Base-by-base conservation (phyloP, 2,329 filamentous ascomycete genomes). In the Helminthosporium solani region DNA sequence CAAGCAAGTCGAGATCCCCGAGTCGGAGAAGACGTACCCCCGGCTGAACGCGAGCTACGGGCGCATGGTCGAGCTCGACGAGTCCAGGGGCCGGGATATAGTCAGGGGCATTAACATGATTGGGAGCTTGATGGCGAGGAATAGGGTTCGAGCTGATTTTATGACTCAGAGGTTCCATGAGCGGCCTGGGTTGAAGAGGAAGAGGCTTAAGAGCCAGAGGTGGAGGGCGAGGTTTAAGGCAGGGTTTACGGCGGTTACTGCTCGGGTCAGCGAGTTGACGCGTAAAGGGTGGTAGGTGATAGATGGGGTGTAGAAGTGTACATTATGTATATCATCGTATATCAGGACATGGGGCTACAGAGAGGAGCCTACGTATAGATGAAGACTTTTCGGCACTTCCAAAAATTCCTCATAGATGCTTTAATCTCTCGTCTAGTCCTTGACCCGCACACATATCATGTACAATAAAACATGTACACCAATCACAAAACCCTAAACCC, bases 251-350 rank as follows among this genome's bases (percentile, higher is more conserved):
- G 78, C 78, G 4, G 81, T 83, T 9, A 79, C 88, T 7, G 66
- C 60, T 33, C 76, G 87, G 55, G 87, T 90, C 5, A 75, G 80
- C 63, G 80, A 87, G 66, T 75, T 95, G 73, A 86, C 81, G 58
- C 81, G 75, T 64, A 88, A 94, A 72, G 89, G 89, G 2, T 94
- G 90, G 88, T 95, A 75, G 27, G 14, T 14, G 12, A n/a, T n/a
- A n/a, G n/a, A n/a, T n/a, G 6, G 14, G 14, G 7, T 5, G 12
- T 31, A n/a, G 12, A 31, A 5, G 5, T 31, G 28, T 21, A n/a
- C 12, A 21, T 18, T 21, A 21, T 12, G 19, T 37, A 21, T 37
- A 37, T 37, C 21, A 14, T 14, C 28, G 14, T 7, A 12, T 3
- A 14, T 31, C 28, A 14, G 9, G 9, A 14, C 14, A n/a, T n/a